phyloP scores from a whole-genome alignment of 2,329 filamentous ascomycete species.

The Microsporum ferrugineum region DNA sequence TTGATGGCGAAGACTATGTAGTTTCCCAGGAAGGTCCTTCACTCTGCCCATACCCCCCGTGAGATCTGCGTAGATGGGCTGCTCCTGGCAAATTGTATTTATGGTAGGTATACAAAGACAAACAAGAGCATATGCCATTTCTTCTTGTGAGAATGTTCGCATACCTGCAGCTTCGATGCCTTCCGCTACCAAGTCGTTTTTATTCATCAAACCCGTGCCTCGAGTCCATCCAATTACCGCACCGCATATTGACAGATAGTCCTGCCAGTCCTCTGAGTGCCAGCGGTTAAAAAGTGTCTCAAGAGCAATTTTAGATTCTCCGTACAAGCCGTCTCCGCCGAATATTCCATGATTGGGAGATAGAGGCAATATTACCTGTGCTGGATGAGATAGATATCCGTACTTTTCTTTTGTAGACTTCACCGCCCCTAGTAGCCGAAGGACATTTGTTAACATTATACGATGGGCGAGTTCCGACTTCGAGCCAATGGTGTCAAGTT shows the following conservation, averaged over 20 bases:
- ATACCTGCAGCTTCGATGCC: slow-evolving; percentile 29
- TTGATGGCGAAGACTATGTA: slow-evolving; percentile 11
- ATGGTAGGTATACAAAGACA: slow-evolving; percentile 16
- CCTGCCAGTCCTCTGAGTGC: slow-evolving; percentile 28
- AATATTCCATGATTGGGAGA: slow-evolving; percentile 38
- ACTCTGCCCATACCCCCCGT: not conserved
- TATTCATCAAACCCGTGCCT: slow-evolving; percentile 35
- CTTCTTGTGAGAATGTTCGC: slow-evolving; percentile 30
- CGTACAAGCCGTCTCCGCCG: slow-evolving; percentile 35
- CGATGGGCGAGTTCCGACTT: slow-evolving; percentile 31
- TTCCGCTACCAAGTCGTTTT: slow-evolving; percentile 32
- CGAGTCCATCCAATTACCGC: slow-evolving; percentile 38
- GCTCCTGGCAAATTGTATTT: slow-evolving; percentile 27
- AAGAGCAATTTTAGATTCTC: slow-evolving; percentile 36
- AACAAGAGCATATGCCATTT: slow-evolving; percentile 28
- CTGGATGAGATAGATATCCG: slow-evolving; percentile 24
- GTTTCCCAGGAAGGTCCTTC: not conserved
- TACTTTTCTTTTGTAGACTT: slow-evolving; percentile 22
- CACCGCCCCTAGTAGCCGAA: slow-evolving; percentile 30
- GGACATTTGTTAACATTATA: slow-evolving; percentile 31
- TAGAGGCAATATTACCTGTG: slow-evolving; percentile 33
- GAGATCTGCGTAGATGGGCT: slow-evolving; percentile 15
- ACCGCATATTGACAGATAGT: slow-evolving; percentile 32
- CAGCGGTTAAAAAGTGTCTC: slow-evolving; percentile 27
- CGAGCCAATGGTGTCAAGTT: slow-evolving; percentile 26